Percentiles rank a stretch among this genome's conserved stretches.
Evolutionary conservation across 2,329 filamentous ascomycete genomes (phyloP).

Genomic region (Penicillium sumatraense): DNA sequence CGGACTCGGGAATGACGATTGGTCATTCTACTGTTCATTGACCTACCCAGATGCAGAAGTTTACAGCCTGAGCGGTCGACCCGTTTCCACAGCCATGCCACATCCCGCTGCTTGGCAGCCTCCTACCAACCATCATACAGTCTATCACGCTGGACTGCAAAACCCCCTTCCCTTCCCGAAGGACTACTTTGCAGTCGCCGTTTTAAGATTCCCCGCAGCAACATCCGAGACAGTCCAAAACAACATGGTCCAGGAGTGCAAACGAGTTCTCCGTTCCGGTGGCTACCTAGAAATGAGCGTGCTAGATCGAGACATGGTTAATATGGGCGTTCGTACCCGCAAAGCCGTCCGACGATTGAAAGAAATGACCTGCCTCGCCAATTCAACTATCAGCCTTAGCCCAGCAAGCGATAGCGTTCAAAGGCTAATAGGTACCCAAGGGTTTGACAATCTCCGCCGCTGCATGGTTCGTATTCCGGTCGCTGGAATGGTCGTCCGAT

Average conservation of each 20-base stretch:
- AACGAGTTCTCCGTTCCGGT: constrained; percentile 53
- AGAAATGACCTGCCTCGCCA: constrained; percentile 48
- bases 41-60: constrained; percentile 52
- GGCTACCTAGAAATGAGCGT: constrained; percentile 55
- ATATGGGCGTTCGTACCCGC: constrained; percentile 53
- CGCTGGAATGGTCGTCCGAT: constrained; percentile 48
- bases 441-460: constrained; percentile 54
- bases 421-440: constrained; percentile 48
- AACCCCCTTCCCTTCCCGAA: constrained; percentile 53
- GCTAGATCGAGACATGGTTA: constrained; percentile 55
- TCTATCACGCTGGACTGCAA: constrained; percentile 46
- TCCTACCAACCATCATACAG: constrained; percentile 48
- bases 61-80: constrained; percentile 48
- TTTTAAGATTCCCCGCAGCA: constrained; percentile 52
- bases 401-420: constrained; percentile 55
- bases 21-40: constrained; percentile 57
- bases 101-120: constrained; percentile 49
- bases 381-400: constrained; percentile 50
- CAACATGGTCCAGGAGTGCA: constrained; percentile 54
- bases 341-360: constrained; percentile 52
- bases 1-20: constrained; percentile 56
- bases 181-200: constrained; percentile 51
- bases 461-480: constrained; percentile 56
- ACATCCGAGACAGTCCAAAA: constrained; percentile 49
- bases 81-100: constrained; percentile 35